A percentile compares a stretch with the other conserved stretches of the same genome.
Conservation (phyloP, 108 stramenopile species). For the Parietichytrium sp. region DNA sequence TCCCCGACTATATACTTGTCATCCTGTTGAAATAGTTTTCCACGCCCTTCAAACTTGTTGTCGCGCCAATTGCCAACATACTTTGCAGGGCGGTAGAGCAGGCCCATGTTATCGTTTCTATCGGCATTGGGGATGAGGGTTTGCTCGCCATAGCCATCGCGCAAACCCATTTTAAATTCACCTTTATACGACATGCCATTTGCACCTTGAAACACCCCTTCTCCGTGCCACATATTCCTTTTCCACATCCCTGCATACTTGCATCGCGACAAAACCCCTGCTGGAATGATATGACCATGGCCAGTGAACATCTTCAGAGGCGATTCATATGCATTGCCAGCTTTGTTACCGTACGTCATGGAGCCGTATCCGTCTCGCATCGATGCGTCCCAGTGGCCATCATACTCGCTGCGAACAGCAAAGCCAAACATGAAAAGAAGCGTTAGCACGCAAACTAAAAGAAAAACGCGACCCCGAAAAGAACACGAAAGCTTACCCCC, state of each 20-base stretch:
- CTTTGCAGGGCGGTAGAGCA: background rate
- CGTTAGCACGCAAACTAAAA: too few species aligned
- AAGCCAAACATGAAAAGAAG: too few species aligned
- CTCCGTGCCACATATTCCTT: background rate
- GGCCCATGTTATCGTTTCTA: background rate
- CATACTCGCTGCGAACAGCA: background rate
- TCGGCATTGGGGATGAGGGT: background rate
- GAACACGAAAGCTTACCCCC: too few species aligned
- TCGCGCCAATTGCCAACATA: background rate
- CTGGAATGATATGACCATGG: background rate
- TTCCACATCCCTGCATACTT: background rate
- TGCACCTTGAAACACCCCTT: background rate
- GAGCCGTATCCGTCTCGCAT: background rate
- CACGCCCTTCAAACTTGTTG: background rate
- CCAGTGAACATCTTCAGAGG: constrained; percentile 3
- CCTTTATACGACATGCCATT: background rate
- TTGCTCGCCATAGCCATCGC: background rate
- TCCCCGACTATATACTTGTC: too few species aligned
- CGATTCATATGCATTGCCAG: background rate
- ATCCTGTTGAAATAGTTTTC: background rate
- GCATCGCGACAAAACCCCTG: constrained; percentile 1
- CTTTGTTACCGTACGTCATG: background rate
- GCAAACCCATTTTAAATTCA: background rate
- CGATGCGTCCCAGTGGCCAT: background rate
- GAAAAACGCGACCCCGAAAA: too few species aligned